Evolutionary conservation across 371 early-diverging fungal species (phyloP).

Genomic region (Mucor piriformis): DNA sequence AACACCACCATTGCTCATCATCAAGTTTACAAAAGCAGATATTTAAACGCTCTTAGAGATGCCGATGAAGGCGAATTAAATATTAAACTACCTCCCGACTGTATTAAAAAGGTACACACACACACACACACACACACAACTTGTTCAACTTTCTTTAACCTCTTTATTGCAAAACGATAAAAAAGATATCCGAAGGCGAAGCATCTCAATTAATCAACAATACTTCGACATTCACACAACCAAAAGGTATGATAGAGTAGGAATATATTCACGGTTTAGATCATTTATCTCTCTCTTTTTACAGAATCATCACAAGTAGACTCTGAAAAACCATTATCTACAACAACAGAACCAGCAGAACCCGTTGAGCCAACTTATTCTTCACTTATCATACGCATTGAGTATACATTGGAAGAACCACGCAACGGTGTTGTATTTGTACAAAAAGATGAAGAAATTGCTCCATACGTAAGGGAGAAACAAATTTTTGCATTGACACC

Average conservation of each 20-base stretch:
- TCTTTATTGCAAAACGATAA: not conserved
- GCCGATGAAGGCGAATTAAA: slow-evolving; percentile 72
- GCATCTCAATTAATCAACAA: slow-evolving; percentile 26
- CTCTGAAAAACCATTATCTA: not conserved
- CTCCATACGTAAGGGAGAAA: slow-evolving; percentile 38
- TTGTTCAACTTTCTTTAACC: not conserved
- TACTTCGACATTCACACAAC: slow-evolving; percentile 10
- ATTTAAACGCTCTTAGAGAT: slow-evolving; percentile 60
- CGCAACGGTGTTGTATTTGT: slow-evolving; percentile 58
- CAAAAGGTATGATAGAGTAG: slow-evolving; percentile 15
- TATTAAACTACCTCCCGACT: slow-evolving; percentile 60
- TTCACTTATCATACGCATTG: slow-evolving; percentile 53
- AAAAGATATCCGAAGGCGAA: slow-evolving; percentile 31
- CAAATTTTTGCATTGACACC: no score
- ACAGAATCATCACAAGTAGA: not conserved
- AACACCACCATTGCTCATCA: slow-evolving; percentile 60
- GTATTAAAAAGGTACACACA: slow-evolving; percentile 38
- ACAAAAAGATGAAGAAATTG: slow-evolving; percentile 61
- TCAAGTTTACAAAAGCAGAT: slow-evolving; percentile 60
- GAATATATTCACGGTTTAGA: no score
- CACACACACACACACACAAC: no score
- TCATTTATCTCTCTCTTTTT: no score
- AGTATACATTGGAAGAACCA: slow-evolving; percentile 56
- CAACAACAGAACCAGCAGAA: not conserved
- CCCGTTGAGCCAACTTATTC: slow-evolving; percentile 28